Evolutionary conservation across 352 stramenopile genomes (phyloP), one percentile per base, ranked within the genome.

Genomic region (Phytophthora sojae): DNA sequence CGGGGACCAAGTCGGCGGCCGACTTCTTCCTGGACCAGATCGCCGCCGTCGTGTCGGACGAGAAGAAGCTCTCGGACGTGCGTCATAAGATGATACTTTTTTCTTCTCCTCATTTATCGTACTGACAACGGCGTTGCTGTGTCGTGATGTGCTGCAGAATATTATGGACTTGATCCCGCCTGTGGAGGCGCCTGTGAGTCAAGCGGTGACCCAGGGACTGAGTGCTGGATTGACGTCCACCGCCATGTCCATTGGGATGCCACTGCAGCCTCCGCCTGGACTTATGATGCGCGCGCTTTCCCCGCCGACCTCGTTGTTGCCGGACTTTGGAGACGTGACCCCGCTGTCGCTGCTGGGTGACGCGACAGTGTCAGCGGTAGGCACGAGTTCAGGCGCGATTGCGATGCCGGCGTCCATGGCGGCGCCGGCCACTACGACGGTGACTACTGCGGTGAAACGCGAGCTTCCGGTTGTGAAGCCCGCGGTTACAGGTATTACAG

Each of bases 1-100:
- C 51, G 14, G 64, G 55, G 52, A 75, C 21, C 54, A 81, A 79
- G 49, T 78, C 66, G n/a, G 68, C 71, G 17, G 70, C 75, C 29
- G 73, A 78, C 63, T 92, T 92, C 58, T 92, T 92, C 57, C 79
- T 93, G 37, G 83, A 93, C 61, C 86, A 93, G 67, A 89, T 93
- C 32, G 81, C 86, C 6, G 80, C 85, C 25, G 80, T 86, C 2
- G 83, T 93, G 15, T 81, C 77, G 9, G 86, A 93, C 67, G 86
- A 92, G 62, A 91, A 92, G 66, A 93, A 93, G 59, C 81, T 93
- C 12, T 93, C 86, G 17, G 86, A 93, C 81, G 86, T 93, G 21
- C n/a, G 71, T 64, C 37, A 21, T 49, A 63, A 42, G 35, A 42
- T 42, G 35, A 42, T 42, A 42, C 35, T 42, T 17, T 17, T 9